These are phyloP conservation scores for Aspergillus ochraceoroseus DNA, from an alignment of 2,329 filamentous ascomycete genomes.

Conservation along the genomic window DNA sequence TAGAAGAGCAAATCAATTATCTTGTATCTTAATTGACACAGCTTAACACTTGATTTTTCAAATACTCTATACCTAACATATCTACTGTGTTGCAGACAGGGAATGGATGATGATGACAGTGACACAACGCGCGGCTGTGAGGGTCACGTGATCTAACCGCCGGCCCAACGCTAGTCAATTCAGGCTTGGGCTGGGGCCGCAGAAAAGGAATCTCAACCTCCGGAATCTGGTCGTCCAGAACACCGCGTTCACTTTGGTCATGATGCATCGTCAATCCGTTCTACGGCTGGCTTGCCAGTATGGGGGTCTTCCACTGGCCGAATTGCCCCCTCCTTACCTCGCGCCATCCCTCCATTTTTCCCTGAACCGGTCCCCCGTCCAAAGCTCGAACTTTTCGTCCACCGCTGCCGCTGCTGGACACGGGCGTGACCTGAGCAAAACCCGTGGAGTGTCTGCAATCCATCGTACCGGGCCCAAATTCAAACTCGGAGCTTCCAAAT, in stretches of 20 bases:
- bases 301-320: slow-evolving; percentile 32
- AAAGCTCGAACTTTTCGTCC: slow-evolving; percentile 48
- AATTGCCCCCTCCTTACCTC: slow-evolving; percentile 44
- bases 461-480: slow-evolving; percentile 70
- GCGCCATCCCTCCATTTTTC: slow-evolving; percentile 41
- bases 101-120: not conserved
- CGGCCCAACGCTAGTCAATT: slow-evolving; percentile 10
- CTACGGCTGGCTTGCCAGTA: slow-evolving; percentile 32
- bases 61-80: too few species aligned
- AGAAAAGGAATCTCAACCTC: slow-evolving; percentile 20
- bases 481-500: slow-evolving; percentile 67
- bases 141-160: slow-evolving; percentile 26
- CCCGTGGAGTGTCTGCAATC: slow-evolving; percentile 76
- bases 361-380: slow-evolving; percentile 29
- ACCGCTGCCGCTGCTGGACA: slow-evolving; percentile 49
- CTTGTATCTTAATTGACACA: too few species aligned
- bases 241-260: slow-evolving; percentile 15
- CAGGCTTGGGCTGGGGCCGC: slow-evolving; percentile 19
- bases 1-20: too few species aligned
- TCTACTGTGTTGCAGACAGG: too few species aligned
- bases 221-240: slow-evolving; percentile 8
- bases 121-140: not conserved
- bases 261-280: slow-evolving; percentile 38
- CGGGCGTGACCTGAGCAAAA: slow-evolving; percentile 69
- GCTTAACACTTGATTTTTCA: too few species aligned